Conservation (phyloP, 1,139 yeast genomes). For the Groenewaldozyma sp. region DNA sequence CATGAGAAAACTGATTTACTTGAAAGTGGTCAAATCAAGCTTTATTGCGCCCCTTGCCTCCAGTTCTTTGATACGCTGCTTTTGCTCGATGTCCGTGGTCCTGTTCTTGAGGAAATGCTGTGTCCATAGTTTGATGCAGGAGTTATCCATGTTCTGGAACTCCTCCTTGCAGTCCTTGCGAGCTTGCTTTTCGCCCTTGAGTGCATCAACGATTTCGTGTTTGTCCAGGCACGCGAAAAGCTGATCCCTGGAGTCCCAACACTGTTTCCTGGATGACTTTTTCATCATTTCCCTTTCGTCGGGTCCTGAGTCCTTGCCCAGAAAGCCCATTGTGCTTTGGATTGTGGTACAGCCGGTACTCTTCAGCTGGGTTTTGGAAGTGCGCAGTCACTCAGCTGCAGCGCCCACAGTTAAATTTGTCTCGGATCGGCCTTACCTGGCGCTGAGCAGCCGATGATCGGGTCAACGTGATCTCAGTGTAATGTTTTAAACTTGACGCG, state of each 20-base stretch:
- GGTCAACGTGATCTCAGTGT: too few species aligned
- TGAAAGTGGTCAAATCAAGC: conserved; percentile 13
- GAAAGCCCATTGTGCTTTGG: background rate
- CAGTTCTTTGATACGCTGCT: conserved; percentile 42
- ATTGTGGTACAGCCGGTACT: too few species aligned
- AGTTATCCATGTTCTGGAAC: conserved; percentile 39
- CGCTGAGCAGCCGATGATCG: too few species aligned
- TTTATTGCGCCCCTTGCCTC: conserved; percentile 41
- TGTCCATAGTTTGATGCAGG: conserved; percentile 60
- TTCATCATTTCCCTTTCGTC: conserved; percentile 38
- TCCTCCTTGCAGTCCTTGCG: conserved; percentile 36
- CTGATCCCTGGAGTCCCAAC: conserved; percentile 62
- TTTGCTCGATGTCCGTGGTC: conserved; percentile 47
- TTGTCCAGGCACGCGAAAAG: conserved; percentile 52
- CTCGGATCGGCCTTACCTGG: too few species aligned
- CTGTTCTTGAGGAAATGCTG: conserved; percentile 61
- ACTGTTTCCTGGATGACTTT: conserved; percentile 41
- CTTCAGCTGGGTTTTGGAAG: too few species aligned
- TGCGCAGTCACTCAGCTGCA: too few species aligned
- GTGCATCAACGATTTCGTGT: conserved; percentile 39
- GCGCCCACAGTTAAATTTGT: too few species aligned
- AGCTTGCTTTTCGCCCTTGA: conserved; percentile 23
- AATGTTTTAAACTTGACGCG: too few species aligned
- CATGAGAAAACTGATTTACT: conserved; percentile 1
- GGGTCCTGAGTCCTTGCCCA: background rate